Evolutionary conservation across 2,329 filamentous ascomycete species (phyloP).

Genomic region (Sordariomycetes sp.): DNA sequence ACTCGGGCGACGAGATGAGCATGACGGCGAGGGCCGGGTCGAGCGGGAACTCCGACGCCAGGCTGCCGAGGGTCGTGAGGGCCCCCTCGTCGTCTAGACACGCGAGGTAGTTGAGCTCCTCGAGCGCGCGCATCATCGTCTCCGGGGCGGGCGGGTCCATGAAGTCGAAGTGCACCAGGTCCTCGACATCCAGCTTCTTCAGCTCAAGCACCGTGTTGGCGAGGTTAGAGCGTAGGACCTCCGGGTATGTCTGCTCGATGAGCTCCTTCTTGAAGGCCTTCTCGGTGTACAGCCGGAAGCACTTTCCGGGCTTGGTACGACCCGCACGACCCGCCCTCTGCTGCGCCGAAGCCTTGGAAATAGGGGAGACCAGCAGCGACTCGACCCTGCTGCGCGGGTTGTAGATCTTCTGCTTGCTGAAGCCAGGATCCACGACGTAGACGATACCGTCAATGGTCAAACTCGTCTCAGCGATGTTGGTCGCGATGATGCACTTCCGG

Average conservation of each 20-base stretch:
- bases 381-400: slow-evolving; percentile 95
- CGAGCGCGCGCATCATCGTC: slow-evolving; percentile 93
- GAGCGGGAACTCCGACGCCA: slow-evolving; percentile 91
- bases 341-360: slow-evolving; percentile 94
- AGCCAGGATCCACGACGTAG: slow-evolving; percentile 97
- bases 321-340: slow-evolving; percentile 98
- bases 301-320: slow-evolving; percentile 96
- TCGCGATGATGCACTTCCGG: slow-evolving; percentile 89
- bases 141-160: slow-evolving; percentile 98
- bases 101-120: slow-evolving; percentile 94
- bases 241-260: slow-evolving; percentile 93
- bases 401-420: slow-evolving; percentile 99
- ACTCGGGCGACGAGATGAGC: slow-evolving; percentile 94
- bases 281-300: slow-evolving; percentile 94
- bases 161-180: slow-evolving; percentile 94
- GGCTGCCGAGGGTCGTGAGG: slow-evolving; percentile 70
- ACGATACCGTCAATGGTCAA: slow-evolving; percentile 98
- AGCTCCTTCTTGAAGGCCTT: slow-evolving; percentile 94
- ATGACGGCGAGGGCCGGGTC: slow-evolving; percentile 93
- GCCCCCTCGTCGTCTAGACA: slow-evolving; percentile 96
- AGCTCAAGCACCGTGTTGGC: slow-evolving; percentile 91
- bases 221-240: slow-evolving; percentile 89
- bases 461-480: slow-evolving; percentile 96
- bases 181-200: slow-evolving; percentile 92
- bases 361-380: slow-evolving; percentile 92